phyloP scores from a whole-genome alignment of 306 rosid genomes.

The Lathyrus sativus region DNA sequence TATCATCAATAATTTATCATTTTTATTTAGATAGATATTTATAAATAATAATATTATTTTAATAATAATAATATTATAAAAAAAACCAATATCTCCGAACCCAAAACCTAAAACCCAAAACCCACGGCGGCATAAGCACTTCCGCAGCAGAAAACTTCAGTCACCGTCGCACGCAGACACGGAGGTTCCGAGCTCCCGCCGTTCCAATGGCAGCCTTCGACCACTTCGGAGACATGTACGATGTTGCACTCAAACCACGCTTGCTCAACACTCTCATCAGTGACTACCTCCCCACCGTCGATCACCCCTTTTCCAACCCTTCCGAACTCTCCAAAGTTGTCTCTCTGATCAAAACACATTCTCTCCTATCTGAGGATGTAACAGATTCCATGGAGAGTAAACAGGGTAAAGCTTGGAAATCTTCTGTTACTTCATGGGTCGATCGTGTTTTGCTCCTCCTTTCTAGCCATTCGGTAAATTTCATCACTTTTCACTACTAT shows the following conservation, averaged over 20 bases:
- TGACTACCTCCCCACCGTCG: conserved; percentile 57
- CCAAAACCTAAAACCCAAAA: background rate
- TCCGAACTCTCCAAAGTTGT: conserved; percentile 52
- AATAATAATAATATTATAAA: too few relatives aligned
- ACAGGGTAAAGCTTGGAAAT: conserved; percentile 55
- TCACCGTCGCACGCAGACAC: background rate
- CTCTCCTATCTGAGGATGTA: conserved; percentile 60
- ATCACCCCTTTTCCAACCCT: conserved; percentile 44
- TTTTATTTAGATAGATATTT: too few relatives aligned
- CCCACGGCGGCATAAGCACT: background rate
- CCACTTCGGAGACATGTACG: conserved; percentile 59
- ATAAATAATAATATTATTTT: too few relatives aligned
- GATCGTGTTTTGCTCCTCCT: conserved; percentile 54
- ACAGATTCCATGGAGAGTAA: conserved; percentile 43
- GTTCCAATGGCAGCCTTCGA: conserved; percentile 65
- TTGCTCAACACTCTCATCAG: conserved; percentile 56
- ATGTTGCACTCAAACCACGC: conserved; percentile 72
- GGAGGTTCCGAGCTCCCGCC: background rate
- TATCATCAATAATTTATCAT: too few relatives aligned
- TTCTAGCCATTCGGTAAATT: conserved; percentile 55
- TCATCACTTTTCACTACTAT: background rate
- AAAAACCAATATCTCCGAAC: too few relatives aligned
- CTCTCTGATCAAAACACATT: conserved; percentile 57
- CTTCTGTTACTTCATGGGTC: conserved; percentile 72
- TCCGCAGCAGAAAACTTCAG: background rate